Evolutionary conservation across 768 basidiomycete species (phyloP), one percentile per base, ranked within the genome.

Genomic region (Termitomyces sp.): DNA sequence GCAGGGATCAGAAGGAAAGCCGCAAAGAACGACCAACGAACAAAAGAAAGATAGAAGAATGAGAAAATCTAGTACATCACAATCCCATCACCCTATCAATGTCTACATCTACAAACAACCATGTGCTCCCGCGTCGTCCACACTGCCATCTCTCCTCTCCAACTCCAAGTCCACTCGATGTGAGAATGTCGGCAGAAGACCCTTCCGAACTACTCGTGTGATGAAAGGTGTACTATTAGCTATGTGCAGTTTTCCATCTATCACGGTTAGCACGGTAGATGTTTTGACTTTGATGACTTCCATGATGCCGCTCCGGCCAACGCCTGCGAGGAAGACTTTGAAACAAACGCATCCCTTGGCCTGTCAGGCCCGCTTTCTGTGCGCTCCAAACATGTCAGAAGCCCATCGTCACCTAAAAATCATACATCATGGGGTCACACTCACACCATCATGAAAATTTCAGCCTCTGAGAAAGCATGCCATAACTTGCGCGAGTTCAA

Each of bases 1-100:
- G 57, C 45, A 51, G n/a, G 17, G 41, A 28, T n/a, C 19, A 2
- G 19, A n/a, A 26, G 52, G 48, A 19, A 44, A 60, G 56, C 35
- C 50, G 43, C 40, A 33, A n/a, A 17, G 5, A 51, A 50, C 47
- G 55, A 28, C 48, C 30, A 37, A 52, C 56, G 21, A 41, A 33
- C 44, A 46, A 38, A 40, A 14, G 19, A 46, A 15, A 52, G 44
- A 57, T 57, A 44, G 43, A 12, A 57, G 47, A 45, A 56, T 38
- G 31, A 14, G 38, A 50, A 56, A 42, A 44, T 37, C 38, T 23
- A 57, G 28, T 48, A 40, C 51, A 53, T 57, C 46, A 53, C 52
- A 23, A 12, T 12, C 46, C 21, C 57, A 58, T 53, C 51, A 53
- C n/a, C 21, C 33, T 57, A 50, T 57, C 50, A 57, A 52, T 48